Conservation (phyloP, 176 grass and related monocot genomes). For the Echinochloa phyllopogon region DNA sequence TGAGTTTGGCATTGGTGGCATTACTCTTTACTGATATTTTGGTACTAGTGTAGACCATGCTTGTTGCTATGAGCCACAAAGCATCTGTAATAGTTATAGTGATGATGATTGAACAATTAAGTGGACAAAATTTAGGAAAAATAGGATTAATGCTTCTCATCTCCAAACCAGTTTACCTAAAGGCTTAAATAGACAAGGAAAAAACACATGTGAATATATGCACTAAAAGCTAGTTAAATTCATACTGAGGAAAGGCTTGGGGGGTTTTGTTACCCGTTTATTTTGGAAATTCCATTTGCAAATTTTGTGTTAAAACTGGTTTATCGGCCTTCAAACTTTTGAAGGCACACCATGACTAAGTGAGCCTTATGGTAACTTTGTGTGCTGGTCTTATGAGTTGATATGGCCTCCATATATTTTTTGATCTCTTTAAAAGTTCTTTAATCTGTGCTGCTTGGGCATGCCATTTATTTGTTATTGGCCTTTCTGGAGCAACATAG, state of each 20-base stretch:
- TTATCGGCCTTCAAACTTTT: not conserved
- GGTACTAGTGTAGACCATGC: not conserved
- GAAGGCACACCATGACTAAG: too few relatives aligned
- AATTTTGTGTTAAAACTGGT: not conserved
- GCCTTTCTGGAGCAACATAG: not conserved
- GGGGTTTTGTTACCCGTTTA: too few relatives aligned
- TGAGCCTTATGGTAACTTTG: too few relatives aligned
- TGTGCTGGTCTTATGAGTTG: not conserved
- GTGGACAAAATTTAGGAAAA: not conserved
- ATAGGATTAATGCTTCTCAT: not conserved
- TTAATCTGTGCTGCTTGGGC: not conserved
- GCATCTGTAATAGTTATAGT: too few relatives aligned
- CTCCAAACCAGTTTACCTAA: too few relatives aligned
- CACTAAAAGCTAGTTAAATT: too few relatives aligned
- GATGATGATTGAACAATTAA: not conserved
- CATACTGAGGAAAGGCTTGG: too few relatives aligned
- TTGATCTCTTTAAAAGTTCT: not conserved
- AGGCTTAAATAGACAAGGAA: too few relatives aligned
- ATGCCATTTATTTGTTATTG: not conserved
- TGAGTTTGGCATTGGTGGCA: not conserved
- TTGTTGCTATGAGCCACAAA: too few relatives aligned
- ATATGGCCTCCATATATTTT: not conserved
- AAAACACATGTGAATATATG: too few relatives aligned
- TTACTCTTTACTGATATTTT: not conserved
- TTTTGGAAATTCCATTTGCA: not conserved